Conservation (phyloP, 225 moss, liverwort and hornwort genomes). For the Rhytidiadelphus loreus region DNA sequence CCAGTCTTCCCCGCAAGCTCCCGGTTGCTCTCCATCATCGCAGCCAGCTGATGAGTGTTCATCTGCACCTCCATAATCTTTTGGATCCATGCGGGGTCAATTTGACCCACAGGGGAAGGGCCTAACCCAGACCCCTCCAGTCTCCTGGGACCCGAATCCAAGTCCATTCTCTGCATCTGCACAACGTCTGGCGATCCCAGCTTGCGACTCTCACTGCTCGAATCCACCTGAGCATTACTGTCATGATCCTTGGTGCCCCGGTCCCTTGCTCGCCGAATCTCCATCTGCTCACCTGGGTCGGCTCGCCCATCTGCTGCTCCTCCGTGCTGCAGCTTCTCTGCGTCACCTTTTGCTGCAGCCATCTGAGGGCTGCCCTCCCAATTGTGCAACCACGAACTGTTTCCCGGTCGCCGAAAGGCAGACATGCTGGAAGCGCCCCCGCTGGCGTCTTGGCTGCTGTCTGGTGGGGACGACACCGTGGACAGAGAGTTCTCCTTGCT, state of each 20-base stretch:
- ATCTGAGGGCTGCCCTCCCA: slow-evolving; percentile 18
- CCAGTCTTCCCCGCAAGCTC: neutral
- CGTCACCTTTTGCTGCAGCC: slow-evolving; percentile 5
- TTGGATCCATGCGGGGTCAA: slow-evolving; percentile 45
- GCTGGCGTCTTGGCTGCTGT: slow-evolving; percentile 44
- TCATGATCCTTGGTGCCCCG: slow-evolving; percentile 25
- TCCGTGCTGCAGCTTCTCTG: slow-evolving; percentile 11
- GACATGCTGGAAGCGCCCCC: slow-evolving; percentile 24
- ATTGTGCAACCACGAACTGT: slow-evolving; percentile 44
- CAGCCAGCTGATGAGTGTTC: slow-evolving; percentile 19
- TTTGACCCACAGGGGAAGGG: neutral
- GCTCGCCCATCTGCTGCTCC: slow-evolving; percentile 5
- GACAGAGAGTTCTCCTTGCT: slow-evolving; percentile 29
- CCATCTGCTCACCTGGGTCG: slow-evolving; percentile 30
- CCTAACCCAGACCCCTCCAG: slow-evolving; percentile 8
- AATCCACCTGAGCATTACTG: slow-evolving; percentile 20
- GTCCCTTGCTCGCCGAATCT: slow-evolving; percentile 36
- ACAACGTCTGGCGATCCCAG: slow-evolving; percentile 15
- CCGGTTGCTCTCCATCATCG: slow-evolving; percentile 24
- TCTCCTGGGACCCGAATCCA: slow-evolving; percentile 14
- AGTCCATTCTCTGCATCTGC: slow-evolving; percentile 28
- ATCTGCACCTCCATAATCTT: slow-evolving; percentile 42
- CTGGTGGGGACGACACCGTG: slow-evolving; percentile 47
- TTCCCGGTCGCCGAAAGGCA: slow-evolving; percentile 42
- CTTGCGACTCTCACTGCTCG: slow-evolving; percentile 15